phyloP scores from a whole-genome alignment of 2,329 filamentous ascomycete species.

The Penicillium corylophilum region DNA sequence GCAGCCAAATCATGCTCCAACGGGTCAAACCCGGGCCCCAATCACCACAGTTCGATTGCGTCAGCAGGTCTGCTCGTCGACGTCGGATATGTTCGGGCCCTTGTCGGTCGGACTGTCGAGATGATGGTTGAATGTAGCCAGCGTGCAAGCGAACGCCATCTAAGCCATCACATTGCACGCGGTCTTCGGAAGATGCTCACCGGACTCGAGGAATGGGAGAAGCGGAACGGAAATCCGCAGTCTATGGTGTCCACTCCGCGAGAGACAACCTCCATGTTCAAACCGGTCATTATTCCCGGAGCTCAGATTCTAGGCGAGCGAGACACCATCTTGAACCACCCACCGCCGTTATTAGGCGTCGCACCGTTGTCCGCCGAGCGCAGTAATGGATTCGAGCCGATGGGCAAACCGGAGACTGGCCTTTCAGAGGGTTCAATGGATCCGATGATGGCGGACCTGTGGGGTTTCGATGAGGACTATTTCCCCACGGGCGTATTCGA shows the following conservation, averaged over 20 bases:
- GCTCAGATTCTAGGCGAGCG: slow-evolving; percentile 37
- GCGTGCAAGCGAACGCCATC: slow-evolving; percentile 41
- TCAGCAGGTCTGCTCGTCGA: slow-evolving; percentile 37
- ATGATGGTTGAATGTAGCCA: slow-evolving; percentile 41
- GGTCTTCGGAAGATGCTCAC: slow-evolving; percentile 41
- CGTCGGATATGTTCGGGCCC: slow-evolving; percentile 34
- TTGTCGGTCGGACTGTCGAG: slow-evolving; percentile 37
- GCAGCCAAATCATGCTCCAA: slow-evolving; percentile 41
- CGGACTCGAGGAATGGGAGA: slow-evolving; percentile 42
- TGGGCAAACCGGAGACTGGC: slow-evolving; percentile 28
- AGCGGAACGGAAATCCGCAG: slow-evolving; percentile 28
- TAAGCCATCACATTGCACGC: slow-evolving; percentile 42
- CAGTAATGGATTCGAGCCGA: slow-evolving; percentile 30
- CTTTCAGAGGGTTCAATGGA: slow-evolving; percentile 40
- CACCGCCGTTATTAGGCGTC: slow-evolving; percentile 37
- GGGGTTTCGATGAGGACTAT: slow-evolving; percentile 44
- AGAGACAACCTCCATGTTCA: slow-evolving; percentile 35
- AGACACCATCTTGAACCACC: slow-evolving; percentile 37
- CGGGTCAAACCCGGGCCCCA: slow-evolving; percentile 31
- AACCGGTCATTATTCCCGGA: slow-evolving; percentile 37
- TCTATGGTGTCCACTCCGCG: slow-evolving; percentile 22
- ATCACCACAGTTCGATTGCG: slow-evolving; percentile 40
- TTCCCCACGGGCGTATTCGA: slow-evolving; percentile 45
- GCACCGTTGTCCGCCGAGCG: slow-evolving; percentile 41
- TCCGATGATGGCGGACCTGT: slow-evolving; percentile 43